Evolutionary conservation across 1,284 basidiomycete species (phyloP).

Genomic region (Ganoderma lucidum): DNA sequence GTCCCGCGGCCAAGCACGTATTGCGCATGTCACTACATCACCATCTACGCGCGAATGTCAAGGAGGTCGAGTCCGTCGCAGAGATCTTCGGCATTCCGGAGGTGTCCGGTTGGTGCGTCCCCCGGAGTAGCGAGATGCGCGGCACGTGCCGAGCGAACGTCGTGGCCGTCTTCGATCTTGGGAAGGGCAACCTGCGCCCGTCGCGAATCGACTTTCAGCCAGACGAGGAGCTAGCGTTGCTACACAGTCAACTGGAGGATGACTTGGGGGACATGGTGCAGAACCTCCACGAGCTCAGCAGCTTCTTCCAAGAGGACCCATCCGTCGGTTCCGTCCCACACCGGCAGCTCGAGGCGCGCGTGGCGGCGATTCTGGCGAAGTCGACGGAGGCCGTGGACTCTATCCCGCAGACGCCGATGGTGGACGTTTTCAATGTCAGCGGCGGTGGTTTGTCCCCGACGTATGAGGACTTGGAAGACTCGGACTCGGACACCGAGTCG

Average conservation of each 20-base stretch:
- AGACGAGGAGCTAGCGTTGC: constrained; percentile 43
- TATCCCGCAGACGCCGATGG: constrained; percentile 76
- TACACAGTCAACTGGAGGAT: constrained; percentile 52
- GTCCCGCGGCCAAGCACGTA: constrained; percentile 84
- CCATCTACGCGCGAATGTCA: constrained; percentile 50
- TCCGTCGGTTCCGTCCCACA: constrained; percentile 37
- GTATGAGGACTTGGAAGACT: constrained; percentile 31
- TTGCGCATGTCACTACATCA: constrained; percentile 86
- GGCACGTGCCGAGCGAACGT: constrained; percentile 79
- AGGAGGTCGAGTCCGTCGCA: constrained; percentile 58
- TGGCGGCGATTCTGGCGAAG: constrained; percentile 82
- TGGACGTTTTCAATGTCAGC: constrained; percentile 76
- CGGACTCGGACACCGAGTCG: constrained; percentile 25
- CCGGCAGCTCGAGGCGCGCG: constrained; percentile 74
- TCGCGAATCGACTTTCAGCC: constrained; percentile 79
- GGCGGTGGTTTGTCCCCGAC: constrained; percentile 39
- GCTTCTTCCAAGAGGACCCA: constrained; percentile 79
- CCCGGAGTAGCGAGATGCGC: constrained; percentile 68
- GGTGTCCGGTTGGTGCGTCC: constrained; percentile 87
- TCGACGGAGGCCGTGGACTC: constrained; percentile 67
- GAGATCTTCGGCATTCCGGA: constrained; percentile 85
- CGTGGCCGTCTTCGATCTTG: constrained; percentile 86
- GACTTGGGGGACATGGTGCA: constrained; percentile 88
- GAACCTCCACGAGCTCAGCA: constrained; percentile 86
- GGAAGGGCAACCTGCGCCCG: constrained; percentile 75